These are phyloP conservation scores for Eucalyptus tenuipes DNA, from an alignment of 345 rosid species.

Conservation along the genomic window DNA sequence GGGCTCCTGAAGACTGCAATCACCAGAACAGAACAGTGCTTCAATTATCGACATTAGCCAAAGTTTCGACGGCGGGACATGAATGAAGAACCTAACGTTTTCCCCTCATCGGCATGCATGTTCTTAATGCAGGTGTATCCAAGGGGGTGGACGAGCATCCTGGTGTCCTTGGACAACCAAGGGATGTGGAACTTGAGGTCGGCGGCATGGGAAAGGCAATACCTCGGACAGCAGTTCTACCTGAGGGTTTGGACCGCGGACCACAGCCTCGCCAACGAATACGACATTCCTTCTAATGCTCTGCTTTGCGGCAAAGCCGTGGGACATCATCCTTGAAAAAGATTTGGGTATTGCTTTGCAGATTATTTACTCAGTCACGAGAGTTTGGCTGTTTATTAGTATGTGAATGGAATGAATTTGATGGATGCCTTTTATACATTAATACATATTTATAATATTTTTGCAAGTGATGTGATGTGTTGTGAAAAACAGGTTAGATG, in stretches of 20 bases:
- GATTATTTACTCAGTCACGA: conserved; percentile 15
- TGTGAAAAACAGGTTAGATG: background rate
- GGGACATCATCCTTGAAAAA: conserved; percentile 25
- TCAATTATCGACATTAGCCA: background rate
- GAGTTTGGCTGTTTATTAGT: conserved; percentile 13
- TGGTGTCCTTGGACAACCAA: conserved; percentile 80
- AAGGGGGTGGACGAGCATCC: conserved; percentile 68
- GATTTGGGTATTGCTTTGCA: background rate
- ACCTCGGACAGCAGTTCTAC: conserved; percentile 83
- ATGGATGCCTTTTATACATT: background rate
- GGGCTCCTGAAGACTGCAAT: background rate
- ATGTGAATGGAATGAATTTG: background rate
- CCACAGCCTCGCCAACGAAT: conserved; percentile 56
- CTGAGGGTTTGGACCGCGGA: conserved; percentile 58
- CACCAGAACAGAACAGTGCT: background rate
- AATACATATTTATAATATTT: background rate
- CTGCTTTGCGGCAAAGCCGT: conserved; percentile 78
- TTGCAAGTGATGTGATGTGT: background rate
- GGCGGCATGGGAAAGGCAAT: conserved; percentile 79
- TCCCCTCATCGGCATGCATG: background rate
- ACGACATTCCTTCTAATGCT: conserved; percentile 60
- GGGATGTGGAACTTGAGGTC: conserved; percentile 99
- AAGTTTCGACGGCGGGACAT: background rate
- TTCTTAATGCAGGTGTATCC: conserved; percentile 59
- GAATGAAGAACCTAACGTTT: background rate